Evolutionary conservation across 2,329 filamentous ascomycete genomes (phyloP).

Genomic region (Colletotrichum costaricense): DNA sequence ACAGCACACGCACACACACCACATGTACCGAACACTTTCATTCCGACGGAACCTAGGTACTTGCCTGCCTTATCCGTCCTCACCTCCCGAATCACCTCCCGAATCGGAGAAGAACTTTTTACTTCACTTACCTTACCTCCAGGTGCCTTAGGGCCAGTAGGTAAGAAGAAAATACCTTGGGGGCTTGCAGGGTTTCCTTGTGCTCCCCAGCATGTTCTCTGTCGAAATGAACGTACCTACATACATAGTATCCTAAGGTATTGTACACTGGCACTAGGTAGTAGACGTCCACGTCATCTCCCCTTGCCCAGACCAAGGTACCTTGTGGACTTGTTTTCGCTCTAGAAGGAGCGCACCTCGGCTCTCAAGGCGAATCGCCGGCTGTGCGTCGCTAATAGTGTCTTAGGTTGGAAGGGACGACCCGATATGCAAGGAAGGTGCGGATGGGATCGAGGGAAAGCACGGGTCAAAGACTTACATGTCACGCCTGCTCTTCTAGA

Average conservation of each 20-base stretch:
- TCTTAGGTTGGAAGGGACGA: neutral
- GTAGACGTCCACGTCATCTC: neutral
- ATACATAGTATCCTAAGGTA: too few relatives aligned
- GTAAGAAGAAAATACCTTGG: too few relatives aligned
- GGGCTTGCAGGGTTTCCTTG: neutral
- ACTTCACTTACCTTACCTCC: too few relatives aligned
- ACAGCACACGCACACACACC: too few relatives aligned
- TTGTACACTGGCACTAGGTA: neutral
- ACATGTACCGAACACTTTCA: too few relatives aligned
- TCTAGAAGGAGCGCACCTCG: neutral
- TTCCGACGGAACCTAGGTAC: too few relatives aligned
- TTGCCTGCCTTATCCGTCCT: too few relatives aligned
- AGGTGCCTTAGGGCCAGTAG: too few relatives aligned
- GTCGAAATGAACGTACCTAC: neutral
- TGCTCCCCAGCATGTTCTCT: neutral
- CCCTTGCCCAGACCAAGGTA: neutral
- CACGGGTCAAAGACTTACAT: neutral
- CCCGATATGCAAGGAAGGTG: neutral
- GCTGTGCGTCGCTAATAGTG: neutral
- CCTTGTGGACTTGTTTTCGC: neutral
- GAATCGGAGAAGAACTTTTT: too few relatives aligned
- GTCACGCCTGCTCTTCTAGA: too few relatives aligned
- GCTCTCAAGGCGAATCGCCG: neutral
- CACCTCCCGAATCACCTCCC: too few relatives aligned
- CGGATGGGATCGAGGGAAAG: neutral